Conservation (phyloP, 2,329 filamentous ascomycete genomes). For the Metarhizium rileyi region DNA sequence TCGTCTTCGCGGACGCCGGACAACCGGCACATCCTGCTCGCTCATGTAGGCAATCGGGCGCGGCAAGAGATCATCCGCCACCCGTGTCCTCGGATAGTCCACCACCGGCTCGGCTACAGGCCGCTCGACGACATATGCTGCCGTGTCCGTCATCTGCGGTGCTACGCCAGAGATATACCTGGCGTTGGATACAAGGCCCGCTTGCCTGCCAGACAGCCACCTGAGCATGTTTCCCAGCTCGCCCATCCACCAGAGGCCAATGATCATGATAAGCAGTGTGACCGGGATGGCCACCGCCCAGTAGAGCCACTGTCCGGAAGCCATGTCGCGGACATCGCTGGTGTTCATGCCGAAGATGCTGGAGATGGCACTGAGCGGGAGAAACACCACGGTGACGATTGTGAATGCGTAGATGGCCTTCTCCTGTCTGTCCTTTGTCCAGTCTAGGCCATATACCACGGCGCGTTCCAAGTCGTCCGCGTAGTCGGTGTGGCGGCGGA, state of each 20-base stretch:
- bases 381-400: constrained; percentile 38
- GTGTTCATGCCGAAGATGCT: constrained; percentile 46
- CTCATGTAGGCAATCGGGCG: background rate
- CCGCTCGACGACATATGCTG: background rate
- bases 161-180: background rate
- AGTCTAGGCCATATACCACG: constrained; percentile 26
- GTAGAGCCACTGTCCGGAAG: constrained; percentile 37
- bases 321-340: constrained; percentile 38
- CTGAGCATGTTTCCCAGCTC: constrained; percentile 26
- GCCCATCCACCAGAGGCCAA: constrained; percentile 33
- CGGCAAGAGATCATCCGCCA: background rate
- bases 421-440: constrained; percentile 34
- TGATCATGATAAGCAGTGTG: constrained; percentile 29
- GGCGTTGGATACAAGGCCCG: background rate
- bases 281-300: constrained; percentile 39
- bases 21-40: background rate
- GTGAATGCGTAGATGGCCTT: constrained; percentile 40
- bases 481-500: constrained; percentile 20
- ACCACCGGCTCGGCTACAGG: background rate
- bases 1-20: background rate
- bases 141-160: background rate
- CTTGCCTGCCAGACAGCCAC: constrained; percentile 17
- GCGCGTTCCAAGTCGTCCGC: constrained; percentile 21
- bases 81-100: background rate
- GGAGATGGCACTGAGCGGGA: constrained; percentile 35